Evolutionary conservation across 2,329 filamentous ascomycete genomes (phyloP), one percentile per base, ranked within the genome.

Genomic region (Sporothrix protearum): DNA sequence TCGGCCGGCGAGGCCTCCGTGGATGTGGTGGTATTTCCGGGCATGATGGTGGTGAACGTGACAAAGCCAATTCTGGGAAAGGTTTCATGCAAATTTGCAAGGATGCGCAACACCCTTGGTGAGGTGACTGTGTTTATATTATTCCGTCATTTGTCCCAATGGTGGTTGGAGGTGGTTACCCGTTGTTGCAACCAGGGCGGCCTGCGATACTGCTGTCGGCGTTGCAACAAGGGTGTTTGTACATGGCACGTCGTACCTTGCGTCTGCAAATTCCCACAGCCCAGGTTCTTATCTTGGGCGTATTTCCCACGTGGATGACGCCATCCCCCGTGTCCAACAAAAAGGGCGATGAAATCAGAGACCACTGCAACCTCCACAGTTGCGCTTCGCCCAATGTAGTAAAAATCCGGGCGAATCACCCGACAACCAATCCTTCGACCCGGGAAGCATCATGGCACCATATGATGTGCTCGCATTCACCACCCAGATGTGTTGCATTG

Each of bases 391-490:
- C 25, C 25, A 30, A 30, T 16, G 2, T 2, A 19, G 53, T 57
- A 57, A 57, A 1, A 57, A 57, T n/a, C n/a, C 53, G 53, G 53
- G 53, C 53, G 0, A 14, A 33, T 57, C 28, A 19, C 53, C 53
- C 53, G 53, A 57, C 53, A 7, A 30, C 53, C 53, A 57, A 57
- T 57, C 57, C 8, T n/a, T 59, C 0, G 55, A 61, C 55, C 19
- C 42, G 33, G 14, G 6, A 36, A 22, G 2, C 22, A 16, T 39
- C 57, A 61, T 61, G 57, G 22, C 19, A 22, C 39, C 57, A 61
- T 39, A 61, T 61, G 57, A 61, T 39, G 57, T 61, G 57, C 57
- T 61, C 14, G 28, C 22, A 61, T 61, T 61, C n/a, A n/a, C 57
- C 57, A 61, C 42, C 12, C 14, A 61, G 30, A 61, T 42, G 33